Base-by-base conservation (phyloP, 2,329 filamentous ascomycete genomes). In the Fusarium neocosmosporiellum region DNA sequence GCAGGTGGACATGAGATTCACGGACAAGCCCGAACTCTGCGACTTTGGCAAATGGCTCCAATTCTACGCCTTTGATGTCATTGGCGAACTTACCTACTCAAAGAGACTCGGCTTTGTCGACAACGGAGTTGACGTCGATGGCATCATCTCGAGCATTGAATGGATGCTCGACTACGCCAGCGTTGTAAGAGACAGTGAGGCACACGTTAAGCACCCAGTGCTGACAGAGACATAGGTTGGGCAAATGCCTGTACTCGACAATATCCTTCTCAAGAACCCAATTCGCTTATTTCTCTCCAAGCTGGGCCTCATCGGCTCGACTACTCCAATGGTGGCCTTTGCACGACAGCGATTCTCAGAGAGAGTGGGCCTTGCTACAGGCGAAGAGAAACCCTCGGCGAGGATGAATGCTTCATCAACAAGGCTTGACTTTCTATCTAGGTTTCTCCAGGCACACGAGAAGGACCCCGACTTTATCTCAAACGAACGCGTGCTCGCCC, bases 41-140 rank as follows among this genome's bases (percentile, higher is more conserved):
- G 70, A 73, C 2, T 59, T 75, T 20, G 67, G 72, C 0, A 60
- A 54, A 2, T 75, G 73, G 73, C 63, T 75, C 0, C 73, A 75
- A 4, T 75, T 66, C 6, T 75, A 75, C 24, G 73, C 73, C 0
- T 75, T 75, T 6, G 73, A 75, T 22, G 73, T 75, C 0, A 75
- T 75, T 5, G 63, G 63, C 0, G 62, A 74, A 7, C 3, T 74
- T 2, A 74, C 71, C 0, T 74, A 67, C 36, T 70, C 65, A 0
- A 72, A 74, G 13, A 53, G 72, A 16, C 24, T 74, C 2, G 69
- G 72, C 0, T 74, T 74, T 22, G 60, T 74, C 10, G 71, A 74
- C 6, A 43, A 24, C 8, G 72, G 71, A 2, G 36, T 59, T 11
- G 72, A 74, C 6, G 53, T 74, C 5, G 71, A 74, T 4, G 46